Evolutionary conservation across 495 filamentous ascomycete genomes (phyloP), one percentile per base, ranked within the genome.

Genomic region (Aspergillus steynii): DNA sequence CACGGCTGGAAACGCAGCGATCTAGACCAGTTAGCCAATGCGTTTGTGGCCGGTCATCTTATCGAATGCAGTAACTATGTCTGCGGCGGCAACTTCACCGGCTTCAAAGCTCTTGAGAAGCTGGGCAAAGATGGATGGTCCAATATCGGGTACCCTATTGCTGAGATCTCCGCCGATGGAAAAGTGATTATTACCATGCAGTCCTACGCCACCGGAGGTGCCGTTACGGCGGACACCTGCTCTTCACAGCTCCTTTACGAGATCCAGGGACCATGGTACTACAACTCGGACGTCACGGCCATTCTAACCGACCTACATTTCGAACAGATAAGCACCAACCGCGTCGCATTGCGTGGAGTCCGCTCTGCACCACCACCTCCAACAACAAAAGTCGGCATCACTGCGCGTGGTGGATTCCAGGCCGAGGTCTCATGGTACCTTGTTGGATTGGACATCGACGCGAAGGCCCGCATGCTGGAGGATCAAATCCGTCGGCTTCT

Each of bases 31-130:
- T 60, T 86, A 7, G 83, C 84, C 3, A 78, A 79, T 37, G 75
- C 80, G 7, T 74, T 85, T 20, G 75, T 86, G 1, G 79, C 82
- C 1, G 83, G 82, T 3, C 82, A 85, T 68, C 68, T 85, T 7
- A 83, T 85, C 53, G 84, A 85, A 60, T 86, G 83, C 63, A 78
- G 76, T 20, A 75, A 76, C 28, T 86, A 85, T 57, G 82, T 83
- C 31, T 79, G 72, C 31, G 83, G 85, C 2, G 83, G 79, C 5
- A 84, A 87, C 65, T 88, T 81, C 65, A 74, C 81, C 8, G 85
- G 84, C 1, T 87, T 86, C 73, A 83, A 80, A 42, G 34, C 57
- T 0, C 58, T 82, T 29, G 74, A 82, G 54, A 61, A 62, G 4
- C 14, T 61, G n/a, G 68, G 63, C 31, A 25, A 28, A 9, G 63